Percentiles rank a stretch among this genome's conserved stretches.
These are phyloP conservation scores for Cystobasidium onofrii DNA, from an alignment of 768 basidiomycete genomes.

Conservation along the genomic window DNA sequence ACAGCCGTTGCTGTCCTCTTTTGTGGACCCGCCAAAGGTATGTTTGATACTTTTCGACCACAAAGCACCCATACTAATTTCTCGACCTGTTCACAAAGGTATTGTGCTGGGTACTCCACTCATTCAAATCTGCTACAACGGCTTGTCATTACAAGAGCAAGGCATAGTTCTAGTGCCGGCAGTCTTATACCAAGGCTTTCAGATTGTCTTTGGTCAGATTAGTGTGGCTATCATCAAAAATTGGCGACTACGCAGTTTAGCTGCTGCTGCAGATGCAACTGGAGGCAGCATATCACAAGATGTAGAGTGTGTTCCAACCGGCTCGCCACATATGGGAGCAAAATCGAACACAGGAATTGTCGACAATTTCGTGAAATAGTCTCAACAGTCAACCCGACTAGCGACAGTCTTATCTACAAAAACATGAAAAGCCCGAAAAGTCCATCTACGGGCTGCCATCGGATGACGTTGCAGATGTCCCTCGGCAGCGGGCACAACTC, in stretches of 20 bases:
- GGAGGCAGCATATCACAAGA: neutral
- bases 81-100: neutral
- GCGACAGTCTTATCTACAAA: no score
- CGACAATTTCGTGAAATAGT: no score
- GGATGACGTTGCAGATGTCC: no score
- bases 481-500: no score
- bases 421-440: no score
- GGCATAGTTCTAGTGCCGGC: slow-evolving; percentile 1
- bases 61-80: neutral
- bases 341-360: neutral
- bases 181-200: neutral
- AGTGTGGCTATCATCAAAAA: neutral
- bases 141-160: neutral
- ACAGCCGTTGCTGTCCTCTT: slow-evolving; percentile 3
- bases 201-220: neutral
- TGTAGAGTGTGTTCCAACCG: no score
- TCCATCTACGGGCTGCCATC: no score
- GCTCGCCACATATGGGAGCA: neutral
- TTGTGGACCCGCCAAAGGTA: neutral
- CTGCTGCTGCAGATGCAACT: neutral
- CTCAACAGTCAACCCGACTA: no score
- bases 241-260: neutral
- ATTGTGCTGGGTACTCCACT: neutral
- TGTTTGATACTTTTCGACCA: neutral
- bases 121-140: slow-evolving; percentile 7